phyloP scores from a whole-genome alignment of 2,329 filamentous ascomycete genomes.

The Microascus cirrosus region DNA sequence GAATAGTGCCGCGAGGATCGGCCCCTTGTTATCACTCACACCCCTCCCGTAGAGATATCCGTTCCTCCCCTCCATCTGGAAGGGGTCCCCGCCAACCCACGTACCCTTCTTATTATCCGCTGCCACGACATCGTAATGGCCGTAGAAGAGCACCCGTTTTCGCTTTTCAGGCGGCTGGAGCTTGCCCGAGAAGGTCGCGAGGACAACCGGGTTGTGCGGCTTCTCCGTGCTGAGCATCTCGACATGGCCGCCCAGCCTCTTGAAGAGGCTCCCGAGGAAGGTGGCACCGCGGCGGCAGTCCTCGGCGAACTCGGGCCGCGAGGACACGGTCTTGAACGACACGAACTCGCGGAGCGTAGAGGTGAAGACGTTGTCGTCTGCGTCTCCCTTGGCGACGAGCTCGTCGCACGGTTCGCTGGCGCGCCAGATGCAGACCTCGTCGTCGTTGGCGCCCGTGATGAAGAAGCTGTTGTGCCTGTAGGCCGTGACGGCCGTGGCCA shows the following conservation, averaged over 20 bases:
- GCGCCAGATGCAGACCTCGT: constrained; percentile 81
- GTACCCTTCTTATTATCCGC: constrained; percentile 65
- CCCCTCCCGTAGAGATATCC: constrained; percentile 92
- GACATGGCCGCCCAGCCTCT: constrained; percentile 78
- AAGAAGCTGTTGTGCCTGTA: constrained; percentile 69
- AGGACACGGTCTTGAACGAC: constrained; percentile 84
- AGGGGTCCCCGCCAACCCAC: constrained; percentile 73
- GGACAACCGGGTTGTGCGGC: constrained; percentile 81
- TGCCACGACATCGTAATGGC: constrained; percentile 93
- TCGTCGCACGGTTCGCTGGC: constrained; percentile 37
- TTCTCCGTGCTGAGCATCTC: constrained; percentile 80
- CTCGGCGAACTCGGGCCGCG: constrained; percentile 72
- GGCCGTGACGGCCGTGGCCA: constrained; percentile 68
- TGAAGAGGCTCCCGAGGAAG: constrained; percentile 82
- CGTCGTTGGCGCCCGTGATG: constrained; percentile 89
- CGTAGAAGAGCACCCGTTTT: constrained; percentile 91
- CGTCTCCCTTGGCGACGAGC: constrained; percentile 24
- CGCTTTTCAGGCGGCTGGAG: constrained; percentile 51
- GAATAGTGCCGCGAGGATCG: constrained; percentile 86
- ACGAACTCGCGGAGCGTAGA: constrained; percentile 77
- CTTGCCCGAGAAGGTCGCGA: constrained; percentile 76
- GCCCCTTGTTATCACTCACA: constrained; percentile 96
- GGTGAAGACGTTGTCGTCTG: constrained; percentile 28
- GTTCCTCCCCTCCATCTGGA: constrained; percentile 77
- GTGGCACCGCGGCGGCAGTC: constrained; percentile 90